These are phyloP conservation scores for Verticillium nonalfalfae DNA, from an alignment of 2,329 filamentous ascomycete genomes.

Conservation along the genomic window DNA sequence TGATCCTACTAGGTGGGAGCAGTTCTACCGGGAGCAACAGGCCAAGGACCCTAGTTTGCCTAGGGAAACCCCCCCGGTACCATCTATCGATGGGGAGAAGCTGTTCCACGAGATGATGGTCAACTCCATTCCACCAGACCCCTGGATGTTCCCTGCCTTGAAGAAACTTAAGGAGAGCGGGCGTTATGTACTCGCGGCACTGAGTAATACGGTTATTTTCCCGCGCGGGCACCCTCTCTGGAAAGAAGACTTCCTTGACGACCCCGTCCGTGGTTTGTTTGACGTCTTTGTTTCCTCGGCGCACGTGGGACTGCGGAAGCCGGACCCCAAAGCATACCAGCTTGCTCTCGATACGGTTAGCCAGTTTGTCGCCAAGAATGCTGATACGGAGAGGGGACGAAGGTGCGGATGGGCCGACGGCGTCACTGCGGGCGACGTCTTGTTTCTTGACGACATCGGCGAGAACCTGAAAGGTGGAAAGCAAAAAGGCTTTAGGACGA, in stretches of 20 bases:
- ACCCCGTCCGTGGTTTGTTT: conserved; percentile 62
- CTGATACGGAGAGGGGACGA: conserved; percentile 27
- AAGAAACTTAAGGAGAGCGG: conserved; percentile 58
- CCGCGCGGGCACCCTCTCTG: conserved; percentile 67
- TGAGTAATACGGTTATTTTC: conserved; percentile 88
- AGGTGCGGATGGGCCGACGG: conserved; percentile 38
- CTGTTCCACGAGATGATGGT: conserved; percentile 93
- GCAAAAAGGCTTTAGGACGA: conserved; percentile 68
- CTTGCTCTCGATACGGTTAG: conserved; percentile 63
- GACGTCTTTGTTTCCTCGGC: conserved; percentile 85
- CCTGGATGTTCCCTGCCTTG: conserved; percentile 82
- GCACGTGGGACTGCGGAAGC: conserved; percentile 82
- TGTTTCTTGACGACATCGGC: conserved; percentile 93
- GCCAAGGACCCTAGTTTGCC: conserved; percentile 32
- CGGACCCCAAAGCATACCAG: conserved; percentile 74
- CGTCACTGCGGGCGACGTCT: conserved; percentile 59
- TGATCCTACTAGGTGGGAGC: conserved; percentile 59
- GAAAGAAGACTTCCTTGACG: conserved; percentile 39
- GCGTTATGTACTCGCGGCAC: conserved; percentile 67
- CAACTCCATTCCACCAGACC: conserved; percentile 63
- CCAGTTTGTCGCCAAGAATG: conserved; percentile 50
- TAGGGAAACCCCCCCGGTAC: conserved; percentile 52
- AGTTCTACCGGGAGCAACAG: conserved; percentile 48
- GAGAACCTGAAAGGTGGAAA: conserved; percentile 81
- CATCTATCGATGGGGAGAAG: conserved; percentile 67